A percentile compares a stretch with the other conserved stretches of the same genome.
These are phyloP conservation scores for Pterocarpus macrocarpus DNA, from an alignment of 306 rosid species.

Conservation along the genomic window DNA sequence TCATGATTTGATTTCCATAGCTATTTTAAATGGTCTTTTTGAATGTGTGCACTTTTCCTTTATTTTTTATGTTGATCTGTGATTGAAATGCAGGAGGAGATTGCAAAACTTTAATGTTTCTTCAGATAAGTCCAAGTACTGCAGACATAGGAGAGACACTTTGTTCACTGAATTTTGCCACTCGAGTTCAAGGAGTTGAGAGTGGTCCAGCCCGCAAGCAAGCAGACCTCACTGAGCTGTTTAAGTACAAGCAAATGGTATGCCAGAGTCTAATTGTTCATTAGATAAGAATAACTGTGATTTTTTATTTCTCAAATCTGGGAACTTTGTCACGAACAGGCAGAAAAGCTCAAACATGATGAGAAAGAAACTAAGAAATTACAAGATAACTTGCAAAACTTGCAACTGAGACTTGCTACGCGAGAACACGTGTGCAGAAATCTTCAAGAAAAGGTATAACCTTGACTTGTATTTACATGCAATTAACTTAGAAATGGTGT, in stretches of 20 bases:
- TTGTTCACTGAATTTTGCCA: constrained; percentile 93
- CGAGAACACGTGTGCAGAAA: constrained; percentile 77
- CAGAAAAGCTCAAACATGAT: constrained; percentile 83
- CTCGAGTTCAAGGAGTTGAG: constrained; percentile 91
- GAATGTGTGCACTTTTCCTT: not conserved
- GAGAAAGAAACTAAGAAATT: constrained; percentile 91
- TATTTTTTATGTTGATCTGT: constrained; percentile 33
- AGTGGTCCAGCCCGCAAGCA: constrained; percentile 96
- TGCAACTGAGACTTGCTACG: constrained; percentile 82
- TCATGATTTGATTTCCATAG: not conserved
- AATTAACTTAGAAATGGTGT: too few relatives aligned
- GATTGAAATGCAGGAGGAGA: constrained; percentile 84
- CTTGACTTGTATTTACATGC: not conserved
- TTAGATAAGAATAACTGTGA: constrained; percentile 12
- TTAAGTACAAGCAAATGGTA: constrained; percentile 98
- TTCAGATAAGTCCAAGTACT: constrained; percentile 87
- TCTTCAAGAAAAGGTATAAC: constrained; percentile 90
- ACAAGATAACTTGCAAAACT: constrained; percentile 75
- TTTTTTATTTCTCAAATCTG: constrained; percentile 28
- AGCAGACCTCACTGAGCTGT: constrained; percentile 74
- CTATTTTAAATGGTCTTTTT: not conserved
- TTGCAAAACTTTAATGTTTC: constrained; percentile 98
- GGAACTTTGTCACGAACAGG: constrained; percentile 57
- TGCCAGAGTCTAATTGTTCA: constrained; percentile 11
- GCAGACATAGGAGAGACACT: constrained; percentile 90